Percentiles rank a stretch among this genome's conserved stretches.
Conservation (phyloP, 1,284 basidiomycete species). For the Cryptococcus deneoformans region DNA sequence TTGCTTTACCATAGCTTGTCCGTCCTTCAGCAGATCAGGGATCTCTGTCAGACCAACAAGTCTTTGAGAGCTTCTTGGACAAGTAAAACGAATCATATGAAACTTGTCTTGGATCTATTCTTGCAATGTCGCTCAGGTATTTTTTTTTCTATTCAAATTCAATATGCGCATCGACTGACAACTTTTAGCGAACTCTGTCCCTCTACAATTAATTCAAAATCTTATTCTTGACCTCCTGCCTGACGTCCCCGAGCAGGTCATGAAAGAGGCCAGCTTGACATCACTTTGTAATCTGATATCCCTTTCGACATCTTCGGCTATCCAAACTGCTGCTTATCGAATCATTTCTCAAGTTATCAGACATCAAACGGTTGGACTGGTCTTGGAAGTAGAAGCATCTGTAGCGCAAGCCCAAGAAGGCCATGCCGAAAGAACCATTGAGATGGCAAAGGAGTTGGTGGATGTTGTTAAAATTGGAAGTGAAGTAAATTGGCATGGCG, state of each 20-base stretch:
- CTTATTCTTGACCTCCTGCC: slow-evolving; percentile 65
- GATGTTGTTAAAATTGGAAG: slow-evolving; percentile 59
- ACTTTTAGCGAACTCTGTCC: slow-evolving; percentile 40
- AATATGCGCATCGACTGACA: not conserved
- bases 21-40: slow-evolving; percentile 67
- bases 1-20: slow-evolving; percentile 66
- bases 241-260: slow-evolving; percentile 61
- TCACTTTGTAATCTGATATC: slow-evolving; percentile 34
- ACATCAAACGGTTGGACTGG: slow-evolving; percentile 53
- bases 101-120: slow-evolving; percentile 36
- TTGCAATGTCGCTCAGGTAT: slow-evolving; percentile 28
- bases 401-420: slow-evolving; percentile 41
- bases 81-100: slow-evolving; percentile 53
- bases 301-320: slow-evolving; percentile 26
- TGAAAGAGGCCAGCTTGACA: slow-evolving; percentile 54
- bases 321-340: slow-evolving; percentile 42
- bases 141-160: not conserved
- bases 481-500: slow-evolving; percentile 48
- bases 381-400: slow-evolving; percentile 70
- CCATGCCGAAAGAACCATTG: slow-evolving; percentile 50
- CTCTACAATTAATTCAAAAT: slow-evolving; percentile 65
- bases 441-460: slow-evolving; percentile 65
- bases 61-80: slow-evolving; percentile 67
- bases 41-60: slow-evolving; percentile 70
- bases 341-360: slow-evolving; percentile 35